These are phyloP conservation scores for Raffaelea deltoideospora DNA, from an alignment of 2,329 filamentous ascomycete genomes.

Conservation along the genomic window DNA sequence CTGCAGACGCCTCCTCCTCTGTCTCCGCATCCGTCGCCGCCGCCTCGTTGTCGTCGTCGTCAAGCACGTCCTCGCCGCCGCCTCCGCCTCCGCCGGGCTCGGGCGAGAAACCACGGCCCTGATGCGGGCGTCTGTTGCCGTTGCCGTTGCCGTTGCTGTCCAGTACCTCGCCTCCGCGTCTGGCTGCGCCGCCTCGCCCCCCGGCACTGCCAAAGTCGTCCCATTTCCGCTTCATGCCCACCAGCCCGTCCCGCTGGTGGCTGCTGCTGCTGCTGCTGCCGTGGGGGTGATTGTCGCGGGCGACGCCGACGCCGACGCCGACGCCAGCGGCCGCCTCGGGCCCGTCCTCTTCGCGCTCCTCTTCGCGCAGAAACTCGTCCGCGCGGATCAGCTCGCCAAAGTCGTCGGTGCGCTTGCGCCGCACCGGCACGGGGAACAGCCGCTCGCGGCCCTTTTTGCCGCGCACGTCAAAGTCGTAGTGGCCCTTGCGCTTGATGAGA, in stretches of 20 bases:
- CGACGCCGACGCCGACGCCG: conserved; percentile 28
- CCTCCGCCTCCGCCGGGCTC: background rate
- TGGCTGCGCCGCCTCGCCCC: background rate
- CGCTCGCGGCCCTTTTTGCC: conserved; percentile 85
- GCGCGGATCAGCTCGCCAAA: conserved; percentile 89
- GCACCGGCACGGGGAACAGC: conserved; percentile 76
- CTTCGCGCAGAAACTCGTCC: conserved; percentile 84
- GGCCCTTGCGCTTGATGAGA: conserved; percentile 70
- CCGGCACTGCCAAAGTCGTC: conserved; percentile 43
- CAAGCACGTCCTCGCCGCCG: background rate
- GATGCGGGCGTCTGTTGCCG: conserved; percentile 10
- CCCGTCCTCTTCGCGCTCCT: conserved; percentile 68
- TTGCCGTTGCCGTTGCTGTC: conserved; percentile 28
- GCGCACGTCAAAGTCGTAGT: conserved; percentile 87
- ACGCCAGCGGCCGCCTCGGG: conserved; percentile 29
- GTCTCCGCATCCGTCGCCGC: conserved; percentile 40
- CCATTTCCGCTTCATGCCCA: conserved; percentile 93
- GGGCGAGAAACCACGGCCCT: too few species aligned
- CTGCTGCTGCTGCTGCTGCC: background rate
- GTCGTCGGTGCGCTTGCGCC: conserved; percentile 68
- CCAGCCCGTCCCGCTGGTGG: conserved; percentile 14
- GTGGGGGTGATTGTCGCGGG: too few species aligned
- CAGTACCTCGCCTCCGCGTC: too few species aligned
- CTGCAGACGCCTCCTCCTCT: conserved; percentile 39
- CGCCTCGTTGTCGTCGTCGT: conserved; percentile 39